Evolutionary conservation across 2,329 filamentous ascomycete genomes (phyloP), one percentile per base, ranked within the genome.

Genomic region (Malbranchea zuffiana): DNA sequence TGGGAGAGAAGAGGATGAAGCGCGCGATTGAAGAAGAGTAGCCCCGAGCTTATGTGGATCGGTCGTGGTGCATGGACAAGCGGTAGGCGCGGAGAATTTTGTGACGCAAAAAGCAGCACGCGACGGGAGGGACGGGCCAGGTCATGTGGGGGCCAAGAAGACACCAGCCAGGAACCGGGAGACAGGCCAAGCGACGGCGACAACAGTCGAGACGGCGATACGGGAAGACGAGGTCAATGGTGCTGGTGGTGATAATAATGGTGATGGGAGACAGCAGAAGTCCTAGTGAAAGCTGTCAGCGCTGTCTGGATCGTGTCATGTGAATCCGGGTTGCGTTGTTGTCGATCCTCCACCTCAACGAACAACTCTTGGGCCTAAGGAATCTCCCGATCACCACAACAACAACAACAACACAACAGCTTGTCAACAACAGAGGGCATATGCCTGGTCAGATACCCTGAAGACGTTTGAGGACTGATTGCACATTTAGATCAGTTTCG

Each of bases 81-180:
- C 29, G 19, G 17, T 7, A 34, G 19, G 31, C 24, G 30, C 30
- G 36, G 24, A 39, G 36, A 29, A 39, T 21, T 39, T 33, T 39
- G 36, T 18, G 29, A 16, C 17, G 24, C 15, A 27, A 8, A 12
- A 29, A 13, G 30, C 29, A 16, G 36, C 36, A 39, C 36, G 36
- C 36, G 36, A 39, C 36, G 36, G 36, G 23, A 30, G 13, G 32
- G 26, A 19, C 13, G n/a, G 10, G 37, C 10, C 12, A 24, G 25
- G 32, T 29, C 24, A 26, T 30, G 37, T 35, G 37, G 32, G 32
- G 26, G 30, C 29, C 17, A 25, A 24, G 20, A 20, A 35, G 25
- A 26, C 10, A 16, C 11, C 12, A 25, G 25, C 12, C 17, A 21
- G 15, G 31, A n/a, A 12, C 5, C 20, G 26, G 21, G 19, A 18